A percentile compares a stretch with the other conserved stretches of the same genome.
Conservation (phyloP, 352 stramenopile genomes). For the Pythium apleroticum region DNA sequence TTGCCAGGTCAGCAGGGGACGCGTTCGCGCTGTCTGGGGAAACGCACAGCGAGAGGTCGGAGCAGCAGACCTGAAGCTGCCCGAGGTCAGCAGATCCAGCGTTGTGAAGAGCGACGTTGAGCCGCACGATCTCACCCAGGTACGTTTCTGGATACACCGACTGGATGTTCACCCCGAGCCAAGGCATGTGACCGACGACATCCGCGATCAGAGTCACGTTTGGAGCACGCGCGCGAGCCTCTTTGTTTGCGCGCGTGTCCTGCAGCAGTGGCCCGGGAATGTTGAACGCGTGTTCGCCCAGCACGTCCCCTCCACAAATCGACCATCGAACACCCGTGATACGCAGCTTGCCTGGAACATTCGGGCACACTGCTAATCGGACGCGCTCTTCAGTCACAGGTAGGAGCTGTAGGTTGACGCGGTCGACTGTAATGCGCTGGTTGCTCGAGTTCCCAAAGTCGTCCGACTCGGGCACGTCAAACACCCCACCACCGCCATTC, state of each 20-base stretch:
- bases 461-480: conserved; percentile 49
- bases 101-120: conserved; percentile 59
- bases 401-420: conserved; percentile 73
- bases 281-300: conserved; percentile 80
- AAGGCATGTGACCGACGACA: conserved; percentile 74
- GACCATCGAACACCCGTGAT: conserved; percentile 81
- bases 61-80: conserved; percentile 63
- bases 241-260: conserved; percentile 73
- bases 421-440: conserved; percentile 54
- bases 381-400: conserved; percentile 78
- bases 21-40: conserved; percentile 20
- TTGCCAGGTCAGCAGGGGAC: conserved; percentile 29
- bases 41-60: conserved; percentile 58
- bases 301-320: conserved; percentile 77
- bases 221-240: conserved; percentile 65
- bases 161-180: conserved; percentile 73
- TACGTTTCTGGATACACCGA: conserved; percentile 37
- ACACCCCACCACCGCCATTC: conserved; percentile 18
- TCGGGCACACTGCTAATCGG: conserved; percentile 61
- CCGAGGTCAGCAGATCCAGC: conserved; percentile 47
- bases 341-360: conserved; percentile 51
- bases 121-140: conserved; percentile 62
- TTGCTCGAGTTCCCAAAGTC: conserved; percentile 9
- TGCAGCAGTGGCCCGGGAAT: conserved; percentile 80
- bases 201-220: conserved; percentile 79